phyloP scores from a whole-genome alignment of 2,329 filamentous ascomycete species.

The Colletotrichum simmondsii region DNA sequence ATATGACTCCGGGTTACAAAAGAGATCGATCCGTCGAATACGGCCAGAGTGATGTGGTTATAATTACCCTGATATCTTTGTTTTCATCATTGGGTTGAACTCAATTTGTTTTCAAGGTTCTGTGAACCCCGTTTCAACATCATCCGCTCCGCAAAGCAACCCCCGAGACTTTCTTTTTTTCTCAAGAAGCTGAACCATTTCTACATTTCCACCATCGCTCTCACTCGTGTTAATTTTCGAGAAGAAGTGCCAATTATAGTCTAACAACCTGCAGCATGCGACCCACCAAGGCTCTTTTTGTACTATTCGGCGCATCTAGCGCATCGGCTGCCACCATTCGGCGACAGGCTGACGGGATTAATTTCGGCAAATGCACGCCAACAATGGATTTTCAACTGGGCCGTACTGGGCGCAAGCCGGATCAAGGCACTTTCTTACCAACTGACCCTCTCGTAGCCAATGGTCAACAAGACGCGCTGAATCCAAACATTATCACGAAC shows the following conservation, averaged over 20 bases:
- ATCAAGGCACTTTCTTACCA: slow-evolving; percentile 69
- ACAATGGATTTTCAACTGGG: slow-evolving; percentile 68
- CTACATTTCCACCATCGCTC: background rate
- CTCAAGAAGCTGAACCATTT: background rate
- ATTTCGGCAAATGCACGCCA: slow-evolving; percentile 61
- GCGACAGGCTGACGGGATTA: slow-evolving; percentile 41
- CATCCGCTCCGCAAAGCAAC: background rate
- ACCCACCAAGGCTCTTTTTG: slow-evolving; percentile 5
- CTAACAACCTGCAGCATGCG: slow-evolving; percentile 13
- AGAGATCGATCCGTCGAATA: background rate
- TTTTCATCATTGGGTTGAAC: slow-evolving; percentile 16
- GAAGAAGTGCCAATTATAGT: too few relatives aligned
- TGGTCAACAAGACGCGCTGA: slow-evolving; percentile 68
- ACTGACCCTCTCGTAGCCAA: slow-evolving; percentile 63
- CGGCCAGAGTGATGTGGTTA: background rate
- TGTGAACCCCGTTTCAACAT: slow-evolving; percentile 11
- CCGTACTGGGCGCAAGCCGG: slow-evolving; percentile 58
- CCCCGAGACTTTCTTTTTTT: background rate
- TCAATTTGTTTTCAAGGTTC: slow-evolving; percentile 13
- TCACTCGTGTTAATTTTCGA: background rate
- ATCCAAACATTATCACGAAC: slow-evolving; percentile 74
- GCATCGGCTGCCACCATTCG: slow-evolving; percentile 14
- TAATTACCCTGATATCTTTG: slow-evolving; percentile 14
- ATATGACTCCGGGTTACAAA: background rate
- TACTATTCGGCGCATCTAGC: slow-evolving; percentile 16